Percentiles rank a stretch among this genome's conserved stretches.
phyloP scores from a whole-genome alignment of 2,329 filamentous ascomycete species.

The Phoma sp. region DNA sequence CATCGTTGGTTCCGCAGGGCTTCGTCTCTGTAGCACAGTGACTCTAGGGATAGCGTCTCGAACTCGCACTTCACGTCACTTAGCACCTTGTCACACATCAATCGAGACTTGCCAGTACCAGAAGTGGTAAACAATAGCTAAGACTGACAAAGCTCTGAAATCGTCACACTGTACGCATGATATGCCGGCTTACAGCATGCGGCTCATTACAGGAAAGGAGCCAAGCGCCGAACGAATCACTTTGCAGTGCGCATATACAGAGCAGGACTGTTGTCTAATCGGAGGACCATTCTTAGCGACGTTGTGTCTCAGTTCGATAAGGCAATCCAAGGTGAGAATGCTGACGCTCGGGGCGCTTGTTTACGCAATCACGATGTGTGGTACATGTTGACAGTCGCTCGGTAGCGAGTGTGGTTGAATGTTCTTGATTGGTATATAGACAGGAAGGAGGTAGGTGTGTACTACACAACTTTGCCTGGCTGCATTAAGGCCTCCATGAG shows the following conservation, averaged over 20 bases:
- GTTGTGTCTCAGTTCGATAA: neutral
- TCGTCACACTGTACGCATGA: neutral
- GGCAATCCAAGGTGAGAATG: neutral
- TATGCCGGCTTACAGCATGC: neutral
- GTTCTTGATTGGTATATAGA: neutral
- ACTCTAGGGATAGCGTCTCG: neutral
- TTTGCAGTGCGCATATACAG: neutral
- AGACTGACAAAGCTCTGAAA: neutral
- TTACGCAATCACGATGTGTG: neutral
- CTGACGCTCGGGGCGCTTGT: neutral
- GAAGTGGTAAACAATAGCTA: no score
- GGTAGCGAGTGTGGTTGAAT: neutral
- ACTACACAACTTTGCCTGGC: neutral
- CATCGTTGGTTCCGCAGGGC: no score
- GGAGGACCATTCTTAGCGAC: no score
- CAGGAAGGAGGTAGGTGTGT: neutral
- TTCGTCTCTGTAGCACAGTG: neutral
- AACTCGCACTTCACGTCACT: neutral
- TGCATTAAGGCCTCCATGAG: neutral
- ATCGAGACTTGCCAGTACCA: neutral
- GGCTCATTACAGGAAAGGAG: neutral
- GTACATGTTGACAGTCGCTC: neutral
- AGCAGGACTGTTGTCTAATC: no score
- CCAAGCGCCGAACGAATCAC: neutral
- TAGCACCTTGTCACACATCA: no score